Conservation (phyloP, 2,329 filamentous ascomycete species). For the Pseudogymnoascus sp. region DNA sequence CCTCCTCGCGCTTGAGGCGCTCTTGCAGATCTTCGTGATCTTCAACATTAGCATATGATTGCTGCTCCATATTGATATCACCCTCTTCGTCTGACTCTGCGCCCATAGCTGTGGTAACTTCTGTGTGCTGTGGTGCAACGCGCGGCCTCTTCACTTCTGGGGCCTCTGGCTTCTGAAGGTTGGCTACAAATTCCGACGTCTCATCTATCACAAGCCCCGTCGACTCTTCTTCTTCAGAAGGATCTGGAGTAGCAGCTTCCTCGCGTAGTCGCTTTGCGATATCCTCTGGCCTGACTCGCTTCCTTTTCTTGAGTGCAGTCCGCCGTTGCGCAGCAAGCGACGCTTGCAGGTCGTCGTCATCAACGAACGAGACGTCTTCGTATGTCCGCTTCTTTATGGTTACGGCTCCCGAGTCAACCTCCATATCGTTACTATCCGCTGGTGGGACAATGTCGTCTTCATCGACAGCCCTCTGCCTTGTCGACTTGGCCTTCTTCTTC, state of each 20-base stretch:
- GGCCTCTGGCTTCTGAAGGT: constrained; percentile 61
- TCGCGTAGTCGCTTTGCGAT: constrained; percentile 71
- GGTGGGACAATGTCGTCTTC: constrained; percentile 50
- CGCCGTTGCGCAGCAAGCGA: constrained; percentile 76
- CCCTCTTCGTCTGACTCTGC: constrained; percentile 36
- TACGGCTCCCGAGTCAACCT: constrained; percentile 56
- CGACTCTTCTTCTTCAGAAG: constrained; percentile 39
- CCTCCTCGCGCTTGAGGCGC: constrained; percentile 42
- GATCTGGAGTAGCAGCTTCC: constrained; percentile 45
- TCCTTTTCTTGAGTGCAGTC: constrained; percentile 83
- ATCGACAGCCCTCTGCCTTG: constrained; percentile 60
- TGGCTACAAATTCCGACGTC: constrained; percentile 88
- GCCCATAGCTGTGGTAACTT: constrained; percentile 39
- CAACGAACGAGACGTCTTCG: constrained; percentile 64
- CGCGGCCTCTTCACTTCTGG: constrained; percentile 40
- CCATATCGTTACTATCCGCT: constrained; percentile 53
- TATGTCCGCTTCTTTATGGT: constrained; percentile 55
- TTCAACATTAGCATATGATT: constrained; percentile 29
- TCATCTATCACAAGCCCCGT: constrained; percentile 85
- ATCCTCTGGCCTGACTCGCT: constrained; percentile 78
- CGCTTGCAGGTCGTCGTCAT: constrained; percentile 88
- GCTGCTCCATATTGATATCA: constrained; percentile 32
- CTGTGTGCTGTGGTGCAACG: constrained; percentile 30
- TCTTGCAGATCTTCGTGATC: constrained; percentile 43
- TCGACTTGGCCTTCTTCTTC: constrained; percentile 77